These are phyloP conservation scores for Malus fusca DNA, from an alignment of 306 rosid genomes.

Conservation along the genomic window DNA sequence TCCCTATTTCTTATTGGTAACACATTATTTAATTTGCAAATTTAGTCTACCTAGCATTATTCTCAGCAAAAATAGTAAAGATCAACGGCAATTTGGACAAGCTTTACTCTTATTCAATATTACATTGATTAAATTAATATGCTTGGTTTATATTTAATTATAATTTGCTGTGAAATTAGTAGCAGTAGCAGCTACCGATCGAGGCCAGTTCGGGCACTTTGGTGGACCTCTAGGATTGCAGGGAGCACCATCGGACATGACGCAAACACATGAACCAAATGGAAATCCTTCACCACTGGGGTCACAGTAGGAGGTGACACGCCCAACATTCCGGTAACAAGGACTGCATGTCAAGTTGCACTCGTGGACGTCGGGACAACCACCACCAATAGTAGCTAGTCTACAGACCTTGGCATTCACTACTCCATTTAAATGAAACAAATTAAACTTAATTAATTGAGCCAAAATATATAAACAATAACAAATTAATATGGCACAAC, in stretches of 20 bases:
- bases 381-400: neutral
- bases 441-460: no score
- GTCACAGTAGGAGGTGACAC: neutral
- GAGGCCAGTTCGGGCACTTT: conserved; percentile 7
- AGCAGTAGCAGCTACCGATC: neutral
- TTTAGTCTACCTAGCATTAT: no score
- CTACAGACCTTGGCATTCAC: neutral
- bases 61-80: no score
- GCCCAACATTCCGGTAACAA: conserved; percentile 8
- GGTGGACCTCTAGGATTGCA: conserved; percentile 10
- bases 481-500: no score
- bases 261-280: neutral
- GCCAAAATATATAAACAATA: neutral
- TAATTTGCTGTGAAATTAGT: neutral
- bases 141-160: neutral
- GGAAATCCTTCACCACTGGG: neutral
- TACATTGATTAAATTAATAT: neutral
- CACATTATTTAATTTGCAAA: no score
- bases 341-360: conserved; percentile 1
- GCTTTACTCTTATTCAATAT: neutral
- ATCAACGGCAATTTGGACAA: no score
- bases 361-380: conserved; percentile 1
- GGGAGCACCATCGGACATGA: conserved; percentile 7
- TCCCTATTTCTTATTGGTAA: no score
- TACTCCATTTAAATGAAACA: neutral